Conservation (phyloP, 768 basidiomycete species). For the Hysterangium stoloniferum region DNA sequence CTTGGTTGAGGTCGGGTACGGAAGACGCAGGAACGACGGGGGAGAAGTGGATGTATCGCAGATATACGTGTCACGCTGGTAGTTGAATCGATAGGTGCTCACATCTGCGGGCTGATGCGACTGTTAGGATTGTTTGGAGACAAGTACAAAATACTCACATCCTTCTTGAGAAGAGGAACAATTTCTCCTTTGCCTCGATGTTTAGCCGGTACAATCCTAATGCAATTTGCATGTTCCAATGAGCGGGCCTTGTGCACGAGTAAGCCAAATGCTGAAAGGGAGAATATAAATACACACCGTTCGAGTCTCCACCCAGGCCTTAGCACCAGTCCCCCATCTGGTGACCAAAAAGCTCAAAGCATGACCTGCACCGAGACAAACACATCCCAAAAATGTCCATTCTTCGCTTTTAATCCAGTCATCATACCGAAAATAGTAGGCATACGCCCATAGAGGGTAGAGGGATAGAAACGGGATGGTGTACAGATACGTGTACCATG, state of each 20-base stretch:
- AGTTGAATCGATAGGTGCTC: constrained; percentile 77
- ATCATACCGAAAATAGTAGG: constrained; percentile 88
- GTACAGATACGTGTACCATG: constrained; percentile 68
- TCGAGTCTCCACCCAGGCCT: constrained; percentile 72
- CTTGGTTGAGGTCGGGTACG: constrained; percentile 74
- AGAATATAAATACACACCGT: constrained; percentile 36
- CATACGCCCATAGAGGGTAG: constrained; percentile 80
- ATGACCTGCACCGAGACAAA: constrained; percentile 77
- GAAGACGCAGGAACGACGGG: constrained; percentile 65
- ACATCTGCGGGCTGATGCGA: constrained; percentile 33
- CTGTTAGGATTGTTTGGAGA: constrained; percentile 10
- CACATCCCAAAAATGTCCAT: constrained; percentile 94
- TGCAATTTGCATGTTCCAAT: constrained; percentile 66
- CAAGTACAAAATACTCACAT: constrained; percentile 12
- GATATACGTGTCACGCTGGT: constrained; percentile 91
- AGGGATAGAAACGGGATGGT: constrained; percentile 69
- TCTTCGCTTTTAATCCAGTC: constrained; percentile 89
- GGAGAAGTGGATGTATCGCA: constrained; percentile 45
- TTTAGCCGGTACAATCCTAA: constrained; percentile 70
- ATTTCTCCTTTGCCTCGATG: constrained; percentile 90
- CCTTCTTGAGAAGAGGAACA: constrained; percentile 62
- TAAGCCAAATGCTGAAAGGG: neutral
- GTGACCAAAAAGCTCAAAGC: constrained; percentile 90
- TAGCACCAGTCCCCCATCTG: constrained; percentile 76
- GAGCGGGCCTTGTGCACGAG: constrained; percentile 41